phyloP scores from a whole-genome alignment of 2,329 filamentous ascomycete species.

The Calycina herbarum region DNA sequence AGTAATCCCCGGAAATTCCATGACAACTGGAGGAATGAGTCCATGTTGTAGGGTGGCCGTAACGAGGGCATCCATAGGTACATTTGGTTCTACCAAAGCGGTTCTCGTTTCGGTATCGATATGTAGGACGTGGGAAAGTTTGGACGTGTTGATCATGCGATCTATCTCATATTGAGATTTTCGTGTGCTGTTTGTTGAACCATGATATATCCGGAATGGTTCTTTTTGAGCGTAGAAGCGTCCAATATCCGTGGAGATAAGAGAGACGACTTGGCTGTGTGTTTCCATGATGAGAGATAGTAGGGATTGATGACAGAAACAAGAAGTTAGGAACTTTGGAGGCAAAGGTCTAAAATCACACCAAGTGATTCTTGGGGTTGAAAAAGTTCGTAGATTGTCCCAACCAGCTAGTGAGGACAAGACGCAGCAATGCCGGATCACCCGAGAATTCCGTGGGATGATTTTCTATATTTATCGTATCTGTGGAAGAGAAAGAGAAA shows the following conservation, averaged over 20 bases:
- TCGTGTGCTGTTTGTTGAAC: constrained; percentile 54
- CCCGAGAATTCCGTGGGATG: constrained; percentile 1
- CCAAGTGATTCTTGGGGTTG: not conserved
- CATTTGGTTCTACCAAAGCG: constrained; percentile 64
- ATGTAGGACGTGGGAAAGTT: constrained; percentile 47
- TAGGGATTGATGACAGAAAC: not conserved
- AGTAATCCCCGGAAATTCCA: constrained; percentile 71
- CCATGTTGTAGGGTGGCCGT: constrained; percentile 53
- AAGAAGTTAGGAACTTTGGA: not conserved
- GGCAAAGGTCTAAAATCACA: not conserved
- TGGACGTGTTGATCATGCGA: constrained; percentile 46
- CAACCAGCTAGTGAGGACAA: not conserved
- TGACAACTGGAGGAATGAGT: constrained; percentile 63
- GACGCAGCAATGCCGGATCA: not conserved
- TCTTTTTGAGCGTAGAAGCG: constrained; percentile 27
- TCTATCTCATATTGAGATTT: constrained; percentile 30
- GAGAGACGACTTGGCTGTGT: constrained; percentile 26
- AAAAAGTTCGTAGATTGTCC: not conserved
- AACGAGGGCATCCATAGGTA: constrained; percentile 65
- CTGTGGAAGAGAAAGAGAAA: not conserved
- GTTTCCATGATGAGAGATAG: constrained; percentile 23
- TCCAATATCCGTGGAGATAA: constrained; percentile 21
- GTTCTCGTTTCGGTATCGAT: constrained; percentile 44
- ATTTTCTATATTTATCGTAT: not conserved
- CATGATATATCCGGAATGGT: constrained; percentile 54